Evolutionary conservation across 139 green algal genomes (phyloP).

Genomic region (Dunaliella primolecta): DNA sequence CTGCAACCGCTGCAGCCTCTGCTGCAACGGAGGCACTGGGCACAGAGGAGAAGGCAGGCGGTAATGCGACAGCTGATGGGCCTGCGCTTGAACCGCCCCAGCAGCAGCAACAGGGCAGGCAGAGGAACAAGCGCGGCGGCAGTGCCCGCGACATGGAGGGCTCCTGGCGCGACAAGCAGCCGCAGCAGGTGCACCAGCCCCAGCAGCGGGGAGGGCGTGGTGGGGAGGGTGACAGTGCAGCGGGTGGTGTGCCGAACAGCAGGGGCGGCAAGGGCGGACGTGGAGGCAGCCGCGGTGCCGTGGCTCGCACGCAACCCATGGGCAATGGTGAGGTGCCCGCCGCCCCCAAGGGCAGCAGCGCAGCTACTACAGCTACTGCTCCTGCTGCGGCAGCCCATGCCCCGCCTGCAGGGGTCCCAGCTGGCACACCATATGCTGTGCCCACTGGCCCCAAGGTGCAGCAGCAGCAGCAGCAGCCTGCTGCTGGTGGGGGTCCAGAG

Average conservation of each 20-base stretch:
- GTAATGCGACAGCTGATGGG: background rate
- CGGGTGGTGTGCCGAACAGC: too few species aligned
- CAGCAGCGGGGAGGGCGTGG: background rate
- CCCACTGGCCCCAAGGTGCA: background rate
- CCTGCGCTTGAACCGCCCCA: background rate
- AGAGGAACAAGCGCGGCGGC: background rate
- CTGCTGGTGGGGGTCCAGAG: too few species aligned
- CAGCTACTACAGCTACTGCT: background rate
- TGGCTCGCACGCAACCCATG: background rate
- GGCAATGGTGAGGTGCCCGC: background rate
- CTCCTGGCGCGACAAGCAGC: background rate
- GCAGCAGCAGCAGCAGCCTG: too few species aligned
- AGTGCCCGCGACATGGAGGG: background rate
- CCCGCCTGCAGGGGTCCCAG: background rate
- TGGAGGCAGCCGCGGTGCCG: background rate
- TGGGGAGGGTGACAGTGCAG: background rate
- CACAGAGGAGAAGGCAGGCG: background rate
- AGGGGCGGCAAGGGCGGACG: background rate
- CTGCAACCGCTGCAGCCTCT: background rate
- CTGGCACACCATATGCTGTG: background rate
- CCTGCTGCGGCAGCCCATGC: background rate
- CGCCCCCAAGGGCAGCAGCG: background rate
- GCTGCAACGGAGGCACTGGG: background rate
- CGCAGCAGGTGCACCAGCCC: background rate
- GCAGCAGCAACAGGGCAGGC: background rate